A percentile compares a stretch with the other conserved stretches of the same genome.
phyloP scores from a whole-genome alignment of 2,329 filamentous ascomycete genomes.

The Neofusicoccum umdonicola region DNA sequence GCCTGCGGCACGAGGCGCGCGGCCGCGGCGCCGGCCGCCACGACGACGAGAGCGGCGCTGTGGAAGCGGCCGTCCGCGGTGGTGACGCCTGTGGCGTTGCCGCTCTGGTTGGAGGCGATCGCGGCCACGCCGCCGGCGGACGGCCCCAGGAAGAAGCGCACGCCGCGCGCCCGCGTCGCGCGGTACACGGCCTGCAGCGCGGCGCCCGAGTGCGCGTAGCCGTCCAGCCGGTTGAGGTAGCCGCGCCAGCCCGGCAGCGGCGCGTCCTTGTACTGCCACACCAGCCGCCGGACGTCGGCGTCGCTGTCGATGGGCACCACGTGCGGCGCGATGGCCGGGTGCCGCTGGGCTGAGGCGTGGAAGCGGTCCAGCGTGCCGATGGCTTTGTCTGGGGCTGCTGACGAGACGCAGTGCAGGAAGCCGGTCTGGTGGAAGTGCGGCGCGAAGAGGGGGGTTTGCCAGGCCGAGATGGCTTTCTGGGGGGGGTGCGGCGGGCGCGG shows the following conservation, averaged over 20 bases:
- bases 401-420: slow-evolving; percentile 53
- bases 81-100: slow-evolving; percentile 22
- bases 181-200: slow-evolving; percentile 49
- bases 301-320: slow-evolving; percentile 33
- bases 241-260: slow-evolving; percentile 55
- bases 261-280: slow-evolving; percentile 47
- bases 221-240: slow-evolving; percentile 58
- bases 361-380: slow-evolving; percentile 46
- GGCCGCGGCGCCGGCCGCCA: slow-evolving; percentile 53
- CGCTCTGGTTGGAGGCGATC: slow-evolving; percentile 39
- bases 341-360: slow-evolving; percentile 40
- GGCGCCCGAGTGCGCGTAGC: slow-evolving; percentile 57
- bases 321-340: slow-evolving; percentile 42
- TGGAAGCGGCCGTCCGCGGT: too few species aligned
- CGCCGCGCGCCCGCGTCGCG: slow-evolving; percentile 42
- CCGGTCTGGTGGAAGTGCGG: slow-evolving; percentile 54
- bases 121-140: slow-evolving; percentile 37
- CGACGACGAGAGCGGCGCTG: slow-evolving; percentile 42
- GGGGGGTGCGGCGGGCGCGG: neutral
- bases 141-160: slow-evolving; percentile 45
- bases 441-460: slow-evolving; percentile 53
- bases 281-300: slow-evolving; percentile 43
- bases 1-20: slow-evolving; percentile 50
- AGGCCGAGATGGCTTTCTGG: slow-evolving; percentile 52
- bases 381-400: slow-evolving; percentile 49